A percentile compares a stretch with the other conserved stretches of the same genome.
phyloP scores from a whole-genome alignment of 2,329 filamentous ascomycete species.

The Aspergillus neotritici region DNA sequence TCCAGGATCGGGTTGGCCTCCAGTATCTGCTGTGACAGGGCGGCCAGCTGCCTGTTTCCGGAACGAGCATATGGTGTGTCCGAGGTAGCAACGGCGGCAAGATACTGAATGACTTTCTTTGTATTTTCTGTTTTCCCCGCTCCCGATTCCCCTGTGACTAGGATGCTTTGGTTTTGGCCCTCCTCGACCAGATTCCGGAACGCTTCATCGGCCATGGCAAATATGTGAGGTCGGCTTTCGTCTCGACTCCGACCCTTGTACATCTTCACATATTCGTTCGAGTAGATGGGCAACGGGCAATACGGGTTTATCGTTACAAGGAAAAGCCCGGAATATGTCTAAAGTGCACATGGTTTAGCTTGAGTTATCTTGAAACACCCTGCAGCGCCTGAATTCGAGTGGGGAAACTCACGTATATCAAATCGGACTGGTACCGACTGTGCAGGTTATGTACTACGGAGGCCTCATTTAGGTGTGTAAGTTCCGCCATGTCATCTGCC shows the following conservation, averaged over 20 bases:
- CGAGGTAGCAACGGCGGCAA: conserved; percentile 84
- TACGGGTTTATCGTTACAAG: conserved; percentile 97
- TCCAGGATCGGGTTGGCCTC: conserved; percentile 95
- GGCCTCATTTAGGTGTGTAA: conserved; percentile 95
- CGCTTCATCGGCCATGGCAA: conserved; percentile 93
- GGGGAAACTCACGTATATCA: conserved; percentile 66
- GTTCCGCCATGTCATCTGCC: conserved; percentile 96
- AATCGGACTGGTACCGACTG: conserved; percentile 87
- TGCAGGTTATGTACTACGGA: conserved; percentile 97
- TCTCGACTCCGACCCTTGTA: conserved; percentile 88
- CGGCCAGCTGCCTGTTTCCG: conserved; percentile 66
- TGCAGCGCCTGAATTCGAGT: no score
- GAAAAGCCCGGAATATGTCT: conserved; percentile 96
- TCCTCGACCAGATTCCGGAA: conserved; percentile 95
- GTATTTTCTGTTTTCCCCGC: conserved; percentile 99
- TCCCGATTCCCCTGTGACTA: conserved; percentile 96
- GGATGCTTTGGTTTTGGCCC: conserved; percentile 91
- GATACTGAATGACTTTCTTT: conserved; percentile 98
- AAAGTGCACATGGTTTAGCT: neutral
- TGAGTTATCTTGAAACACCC: neutral
- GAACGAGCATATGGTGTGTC: conserved; percentile 61
- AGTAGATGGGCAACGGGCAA: conserved; percentile 89
- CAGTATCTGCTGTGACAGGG: conserved; percentile 91
- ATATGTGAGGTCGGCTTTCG: conserved; percentile 95
- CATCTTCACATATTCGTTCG: conserved; percentile 95